Percentiles rank a stretch among this genome's conserved stretches.
phyloP scores from a whole-genome alignment of 1,284 basidiomycete genomes.

The Volvariella volvacea region DNA sequence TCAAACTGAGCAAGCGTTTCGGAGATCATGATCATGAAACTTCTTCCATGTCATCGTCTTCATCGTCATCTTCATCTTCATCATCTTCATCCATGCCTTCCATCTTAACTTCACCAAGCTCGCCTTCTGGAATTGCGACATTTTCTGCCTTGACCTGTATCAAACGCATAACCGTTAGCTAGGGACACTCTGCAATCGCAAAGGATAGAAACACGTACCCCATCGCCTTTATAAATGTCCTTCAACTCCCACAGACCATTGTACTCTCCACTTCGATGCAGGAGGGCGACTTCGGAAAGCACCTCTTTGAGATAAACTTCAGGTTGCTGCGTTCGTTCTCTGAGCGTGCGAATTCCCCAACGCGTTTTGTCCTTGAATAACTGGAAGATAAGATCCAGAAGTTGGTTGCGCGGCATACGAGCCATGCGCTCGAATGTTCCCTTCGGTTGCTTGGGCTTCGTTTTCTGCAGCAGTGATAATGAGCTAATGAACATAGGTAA shows the following conservation, averaged over 20 bases:
- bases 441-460: slow-evolving; percentile 58
- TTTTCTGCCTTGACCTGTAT: slow-evolving; percentile 51
- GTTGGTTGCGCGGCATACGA: slow-evolving; percentile 83
- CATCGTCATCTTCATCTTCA: slow-evolving; percentile 36
- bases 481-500: slow-evolving; percentile 1
- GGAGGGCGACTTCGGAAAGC: slow-evolving; percentile 72
- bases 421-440: slow-evolving; percentile 83
- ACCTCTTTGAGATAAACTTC: slow-evolving; percentile 89
- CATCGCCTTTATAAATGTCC: slow-evolving; percentile 55
- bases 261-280: slow-evolving; percentile 76
- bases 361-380: slow-evolving; percentile 76
- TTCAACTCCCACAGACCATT: slow-evolving; percentile 68
- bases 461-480: slow-evolving; percentile 35
- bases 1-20: too few relatives aligned
- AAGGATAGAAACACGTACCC: slow-evolving; percentile 31
- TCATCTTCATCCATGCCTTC: slow-evolving; percentile 31
- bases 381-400: slow-evolving; percentile 80
- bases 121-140: slow-evolving; percentile 34
- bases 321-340: slow-evolving; percentile 84
- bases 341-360: slow-evolving; percentile 79
- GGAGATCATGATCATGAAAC: too few relatives aligned
- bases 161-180: not conserved
- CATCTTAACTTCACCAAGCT: slow-evolving; percentile 28
- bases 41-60: slow-evolving; percentile 51
- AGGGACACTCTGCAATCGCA: too few relatives aligned